A percentile compares a stretch with the other conserved stretches of the same genome.
Evolutionary conservation across 495 filamentous ascomycete species (phyloP).

Genomic region (Penicillium angulare): DNA sequence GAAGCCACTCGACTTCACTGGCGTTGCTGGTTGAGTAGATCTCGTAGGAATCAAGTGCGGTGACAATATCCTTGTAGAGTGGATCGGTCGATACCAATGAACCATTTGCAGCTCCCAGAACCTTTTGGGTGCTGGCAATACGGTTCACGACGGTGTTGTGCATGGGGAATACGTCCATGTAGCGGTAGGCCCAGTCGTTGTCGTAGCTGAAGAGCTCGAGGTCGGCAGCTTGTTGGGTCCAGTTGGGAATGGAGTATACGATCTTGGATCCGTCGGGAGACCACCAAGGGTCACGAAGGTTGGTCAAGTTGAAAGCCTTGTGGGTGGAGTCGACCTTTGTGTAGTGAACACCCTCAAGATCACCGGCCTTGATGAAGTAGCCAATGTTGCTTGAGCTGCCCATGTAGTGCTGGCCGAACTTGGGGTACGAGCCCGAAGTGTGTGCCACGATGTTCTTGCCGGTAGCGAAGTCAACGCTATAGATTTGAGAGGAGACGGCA

Average conservation of each 20-base stretch:
- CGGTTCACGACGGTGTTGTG: background rate
- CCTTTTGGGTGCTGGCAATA: conserved; percentile 1
- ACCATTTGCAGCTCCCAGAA: conserved; percentile 1
- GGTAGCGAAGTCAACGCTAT: conserved; percentile 10
- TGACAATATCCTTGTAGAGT: background rate
- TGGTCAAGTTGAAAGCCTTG: background rate
- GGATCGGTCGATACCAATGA: background rate
- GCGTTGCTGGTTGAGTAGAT: background rate
- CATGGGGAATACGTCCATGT: conserved; percentile 12
- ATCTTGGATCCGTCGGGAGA: conserved; percentile 10
- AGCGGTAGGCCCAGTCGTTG: conserved; percentile 14
- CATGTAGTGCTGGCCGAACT: conserved; percentile 6
- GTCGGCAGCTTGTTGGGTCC: conserved; percentile 1
- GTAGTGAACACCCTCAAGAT: conserved; percentile 8
- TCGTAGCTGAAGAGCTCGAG: conserved; percentile 11
- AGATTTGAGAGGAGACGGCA: conserved; percentile 3
- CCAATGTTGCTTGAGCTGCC: conserved; percentile 6
- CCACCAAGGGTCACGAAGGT: conserved; percentile 10
- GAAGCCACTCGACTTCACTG: background rate
- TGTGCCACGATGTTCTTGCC: conserved; percentile 2
- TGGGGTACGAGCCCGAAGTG: conserved; percentile 1
- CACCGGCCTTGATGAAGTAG: conserved; percentile 9
- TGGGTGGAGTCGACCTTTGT: conserved; percentile 3
- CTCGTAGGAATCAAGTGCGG: background rate
- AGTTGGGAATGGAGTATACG: conserved; percentile 3